A percentile compares a stretch with the other conserved stretches of the same genome.
Evolutionary conservation across 2,329 filamentous ascomycete species (phyloP).

Genomic region (Colletotrichum sp.): DNA sequence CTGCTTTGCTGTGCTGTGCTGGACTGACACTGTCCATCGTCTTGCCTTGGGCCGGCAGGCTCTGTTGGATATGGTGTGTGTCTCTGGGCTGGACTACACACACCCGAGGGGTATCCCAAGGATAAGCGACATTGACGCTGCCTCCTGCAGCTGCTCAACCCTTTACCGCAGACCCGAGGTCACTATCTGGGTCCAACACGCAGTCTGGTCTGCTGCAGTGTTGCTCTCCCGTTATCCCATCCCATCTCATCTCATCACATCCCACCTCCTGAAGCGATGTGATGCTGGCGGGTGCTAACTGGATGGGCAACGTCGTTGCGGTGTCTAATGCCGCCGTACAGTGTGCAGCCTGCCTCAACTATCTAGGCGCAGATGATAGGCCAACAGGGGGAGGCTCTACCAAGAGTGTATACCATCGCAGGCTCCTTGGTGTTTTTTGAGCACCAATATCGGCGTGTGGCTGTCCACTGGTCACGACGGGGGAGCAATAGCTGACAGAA

Average conservation of each 20-base stretch:
- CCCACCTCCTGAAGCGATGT: background rate
- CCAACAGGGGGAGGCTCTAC: background rate
- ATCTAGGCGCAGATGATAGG: background rate
- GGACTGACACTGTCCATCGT: background rate
- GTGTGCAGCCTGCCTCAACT: background rate
- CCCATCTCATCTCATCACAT: background rate
- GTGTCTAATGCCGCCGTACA: background rate
- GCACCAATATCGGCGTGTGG: background rate
- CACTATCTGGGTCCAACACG: background rate
- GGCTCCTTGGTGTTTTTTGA: background rate
- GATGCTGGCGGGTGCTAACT: background rate
- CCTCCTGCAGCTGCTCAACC: background rate
- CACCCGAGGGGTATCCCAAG: background rate
- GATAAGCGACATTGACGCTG: background rate
- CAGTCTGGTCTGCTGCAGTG: background rate
- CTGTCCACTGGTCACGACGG: background rate
- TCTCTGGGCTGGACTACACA: background rate
- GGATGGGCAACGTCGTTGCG: background rate
- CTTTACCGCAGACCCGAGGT: background rate
- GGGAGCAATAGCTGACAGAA: background rate
- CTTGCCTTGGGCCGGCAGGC: background rate
- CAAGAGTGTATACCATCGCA: background rate
- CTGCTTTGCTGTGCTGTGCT: background rate
- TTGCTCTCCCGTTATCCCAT: constrained; percentile 1
- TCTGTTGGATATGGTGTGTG: background rate